Percentiles rank a stretch among this genome's conserved stretches.
Evolutionary conservation across 225 moss, liverwort and hornwort genomes (phyloP).

Genomic region (Pseudisothecium myosuroides): DNA sequence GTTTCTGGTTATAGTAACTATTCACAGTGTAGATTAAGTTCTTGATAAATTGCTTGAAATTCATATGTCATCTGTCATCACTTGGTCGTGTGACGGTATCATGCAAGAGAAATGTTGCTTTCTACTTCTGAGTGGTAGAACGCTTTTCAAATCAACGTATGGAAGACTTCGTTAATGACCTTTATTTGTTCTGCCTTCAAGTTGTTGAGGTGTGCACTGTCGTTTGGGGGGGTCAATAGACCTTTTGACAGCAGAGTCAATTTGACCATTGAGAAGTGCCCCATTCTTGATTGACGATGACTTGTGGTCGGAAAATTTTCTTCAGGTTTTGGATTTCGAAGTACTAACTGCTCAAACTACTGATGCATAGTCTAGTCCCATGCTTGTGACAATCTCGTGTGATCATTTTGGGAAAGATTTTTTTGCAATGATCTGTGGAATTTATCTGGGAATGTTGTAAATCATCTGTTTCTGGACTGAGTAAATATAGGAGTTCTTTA

Average conservation of each 20-base stretch:
- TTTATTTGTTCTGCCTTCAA: background rate
- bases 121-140: background rate
- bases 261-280: background rate
- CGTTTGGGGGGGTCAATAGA: too few relatives aligned
- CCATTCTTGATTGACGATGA: background rate
- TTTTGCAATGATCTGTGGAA: background rate
- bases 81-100: background rate
- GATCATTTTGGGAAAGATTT: background rate
- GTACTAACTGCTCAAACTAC: background rate
- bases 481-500: background rate
- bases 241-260: background rate
- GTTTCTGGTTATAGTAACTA: background rate
- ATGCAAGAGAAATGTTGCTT: background rate
- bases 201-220: background rate
- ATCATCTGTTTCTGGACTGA: background rate
- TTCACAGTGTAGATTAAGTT: background rate
- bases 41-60: background rate
- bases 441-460: background rate
- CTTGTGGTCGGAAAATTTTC: background rate
- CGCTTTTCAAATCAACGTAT: background rate
- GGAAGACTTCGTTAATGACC: background rate
- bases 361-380: background rate
- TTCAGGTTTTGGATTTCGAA: background rate
- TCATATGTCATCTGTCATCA: background rate
- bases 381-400: background rate